Base-by-base conservation (phyloP, 2,329 filamentous ascomycete species). In the Pezicula carpinea region DNA sequence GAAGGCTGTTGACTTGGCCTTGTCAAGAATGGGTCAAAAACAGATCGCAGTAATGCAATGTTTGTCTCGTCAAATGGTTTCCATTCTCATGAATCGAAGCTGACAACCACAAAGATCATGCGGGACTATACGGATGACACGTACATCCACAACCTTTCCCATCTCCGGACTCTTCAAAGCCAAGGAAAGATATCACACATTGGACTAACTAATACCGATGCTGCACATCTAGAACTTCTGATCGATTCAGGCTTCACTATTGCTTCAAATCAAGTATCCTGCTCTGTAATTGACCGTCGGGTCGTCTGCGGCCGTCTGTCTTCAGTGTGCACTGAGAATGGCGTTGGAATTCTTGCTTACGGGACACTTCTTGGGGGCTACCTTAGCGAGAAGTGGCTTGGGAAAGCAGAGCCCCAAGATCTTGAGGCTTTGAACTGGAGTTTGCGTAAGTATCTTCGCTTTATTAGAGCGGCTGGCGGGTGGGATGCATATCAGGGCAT, bases 361-460 rank as follows among this genome's bases (percentile, higher is more conserved):
- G 63, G 61, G 3, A 62, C 63, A n/a, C 53, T 66, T n/a, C 54
- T 66, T n/a, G 60, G 60, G 11, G 60, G 59, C 3, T 62, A 55
- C 39, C 44, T 63, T 1, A 55, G 51, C 33, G 57, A 61, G 44
- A 60, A 55, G 38, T 61, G 59, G 60, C 47, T 62, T 5, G 55
- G 46, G n/a, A 26, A 44, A 34, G 46, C 54, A 1, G 60, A 64
- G 43, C 61, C 60, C 3, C 10, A 45, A 29, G 51, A 57, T 19
- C 35, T 44, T 2, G 22, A 56, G 14, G 40, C 21, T 3, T 42
- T 64, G 31, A 64, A 64, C 33, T 62, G 57, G 58, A 63, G 60
- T 49, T 48, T 64, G 17, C 53, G 57, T 15, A 63, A 68, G 40
- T 67, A 68, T 39, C 53, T 67, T 6, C 64, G 65, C 21, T 67